Base-by-base conservation (phyloP, 73 alveolate genomes). In the Tetrahymena thermophila region DNA sequence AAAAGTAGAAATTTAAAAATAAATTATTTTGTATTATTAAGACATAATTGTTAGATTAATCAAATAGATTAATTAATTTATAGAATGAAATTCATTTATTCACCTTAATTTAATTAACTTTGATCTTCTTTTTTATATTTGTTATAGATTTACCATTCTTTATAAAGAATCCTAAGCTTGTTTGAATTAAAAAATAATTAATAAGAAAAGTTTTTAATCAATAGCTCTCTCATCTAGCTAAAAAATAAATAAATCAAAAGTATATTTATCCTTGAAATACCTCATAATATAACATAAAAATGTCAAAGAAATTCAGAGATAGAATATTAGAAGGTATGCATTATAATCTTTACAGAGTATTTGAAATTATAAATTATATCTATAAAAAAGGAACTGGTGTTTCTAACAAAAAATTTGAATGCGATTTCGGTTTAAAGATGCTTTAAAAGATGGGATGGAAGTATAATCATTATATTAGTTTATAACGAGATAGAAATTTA, bases 401-500 rank as follows among this genome's bases (percentile, higher is more conserved):
- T 31, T 71, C 89, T 71, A 71, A 71, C 37, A 71, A 71, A 25
- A 71, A 71, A 71, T 71, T 71, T 25, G 89, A 71, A 71, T 71
- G 89, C 37, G 89, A 71, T 31, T 71, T 71, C 37, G 89, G 89
- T 71, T 31, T 71, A 28, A 71, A 71, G 37, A 71, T 71, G 89
- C 89, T 71, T 71, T n/a, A 71, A 31, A 71, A 71, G 89, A 71
- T 71, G 89, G 89, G 89, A 71, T 71, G 89, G 89, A 71, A 71
- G 37, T 71, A 44, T 44, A 19, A 50, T 50, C 28, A 50, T 50
- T 50, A 50, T 50, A 50, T 50, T 50, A 7, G 31, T 50, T 50
- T 50, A 50, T 5, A 50, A 5, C 6, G 1, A 50, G 5, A 50
- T 21, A 50, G 83, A 50, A 2, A 19, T 50, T 19, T 71, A n/a